Percentiles rank a stretch among this genome's conserved stretches.
Conservation (phyloP, 2,329 filamentous ascomycete genomes). For the Hypoxylon sp. region DNA sequence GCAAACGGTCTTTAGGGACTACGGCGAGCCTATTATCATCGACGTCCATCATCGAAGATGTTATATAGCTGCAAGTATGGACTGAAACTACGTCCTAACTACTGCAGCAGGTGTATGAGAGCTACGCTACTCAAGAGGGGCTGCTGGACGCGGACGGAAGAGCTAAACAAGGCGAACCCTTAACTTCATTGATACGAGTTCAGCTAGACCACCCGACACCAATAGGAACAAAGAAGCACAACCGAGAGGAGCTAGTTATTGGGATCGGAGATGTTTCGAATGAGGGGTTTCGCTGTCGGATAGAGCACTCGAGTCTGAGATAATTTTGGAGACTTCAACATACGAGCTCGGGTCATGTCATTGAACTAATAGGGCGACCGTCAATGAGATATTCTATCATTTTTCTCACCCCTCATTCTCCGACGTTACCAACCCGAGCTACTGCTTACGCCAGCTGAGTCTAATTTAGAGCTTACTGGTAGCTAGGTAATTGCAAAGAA, state of each 20-base stretch:
- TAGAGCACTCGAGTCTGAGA: not conserved
- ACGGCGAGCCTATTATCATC: too few species aligned
- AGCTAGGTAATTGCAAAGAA: not conserved
- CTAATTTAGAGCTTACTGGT: not conserved
- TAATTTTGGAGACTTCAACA: not conserved
- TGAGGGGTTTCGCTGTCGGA: conserved; percentile 27
- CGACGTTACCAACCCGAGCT: too few species aligned
- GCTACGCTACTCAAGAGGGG: conserved; percentile 26
- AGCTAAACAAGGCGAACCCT: conserved; percentile 50
- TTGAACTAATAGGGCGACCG: too few species aligned
- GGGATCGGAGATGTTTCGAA: conserved; percentile 34
- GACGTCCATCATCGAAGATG: too few species aligned
- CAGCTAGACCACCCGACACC: conserved; percentile 48
- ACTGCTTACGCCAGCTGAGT: too few species aligned
- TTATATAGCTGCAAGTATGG: too few species aligned
- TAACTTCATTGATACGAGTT: conserved; percentile 47
- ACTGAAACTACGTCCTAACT: too few species aligned
- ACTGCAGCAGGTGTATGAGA: too few species aligned
- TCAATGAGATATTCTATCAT: too few species aligned
- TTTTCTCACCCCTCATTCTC: too few species aligned
- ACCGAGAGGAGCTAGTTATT: conserved; percentile 46
- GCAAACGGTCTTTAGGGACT: too few species aligned
- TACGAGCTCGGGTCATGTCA: too few species aligned
- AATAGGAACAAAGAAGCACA: conserved; percentile 45
- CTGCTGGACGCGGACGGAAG: conserved; percentile 45